Conservation (phyloP, 768 basidiomycete species). For the Mycena crocata region DNA sequence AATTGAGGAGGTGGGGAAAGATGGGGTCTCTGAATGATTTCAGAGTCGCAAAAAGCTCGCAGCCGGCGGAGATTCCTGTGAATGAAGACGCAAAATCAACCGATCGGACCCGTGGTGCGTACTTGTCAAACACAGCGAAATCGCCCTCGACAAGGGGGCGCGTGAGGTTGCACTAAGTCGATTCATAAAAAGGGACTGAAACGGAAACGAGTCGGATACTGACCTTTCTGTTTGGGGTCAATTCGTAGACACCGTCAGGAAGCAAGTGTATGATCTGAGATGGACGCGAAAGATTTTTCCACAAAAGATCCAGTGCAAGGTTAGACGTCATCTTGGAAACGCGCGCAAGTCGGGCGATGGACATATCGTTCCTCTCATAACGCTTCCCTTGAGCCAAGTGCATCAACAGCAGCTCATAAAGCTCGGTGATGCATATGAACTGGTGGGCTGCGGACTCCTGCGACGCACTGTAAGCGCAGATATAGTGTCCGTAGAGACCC, state of each 20-base stretch:
- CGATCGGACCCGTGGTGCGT: conserved; percentile 1
- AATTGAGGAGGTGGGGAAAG: not conserved
- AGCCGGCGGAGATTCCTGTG: not conserved
- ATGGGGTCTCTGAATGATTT: conserved; percentile 1
- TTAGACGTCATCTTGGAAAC: conserved; percentile 8
- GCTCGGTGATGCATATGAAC: conserved; percentile 5
- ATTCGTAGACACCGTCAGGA: not conserved
- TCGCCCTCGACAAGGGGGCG: conserved; percentile 2
- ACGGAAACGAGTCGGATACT: not conserved
- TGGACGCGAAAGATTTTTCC: not conserved
- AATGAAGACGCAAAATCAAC: no score
- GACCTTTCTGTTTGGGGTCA: not conserved
- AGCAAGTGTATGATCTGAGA: conserved; percentile 9
- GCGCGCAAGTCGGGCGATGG: conserved; percentile 4
- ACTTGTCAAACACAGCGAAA: conserved; percentile 10
- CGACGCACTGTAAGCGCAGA: no score
- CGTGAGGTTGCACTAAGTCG: not conserved
- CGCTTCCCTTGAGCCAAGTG: not conserved
- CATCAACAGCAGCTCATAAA: conserved; percentile 7
- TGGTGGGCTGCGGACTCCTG: not conserved
- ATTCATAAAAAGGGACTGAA: not conserved
- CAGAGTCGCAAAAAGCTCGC: not conserved
- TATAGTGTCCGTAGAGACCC: no score
- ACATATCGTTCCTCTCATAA: not conserved
- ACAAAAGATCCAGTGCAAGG: conserved; percentile 15